Evolutionary conservation across 106 monocot genomes (phyloP), one percentile per base, ranked within the genome.

Genomic region (Dioscorea zingiberensis): DNA sequence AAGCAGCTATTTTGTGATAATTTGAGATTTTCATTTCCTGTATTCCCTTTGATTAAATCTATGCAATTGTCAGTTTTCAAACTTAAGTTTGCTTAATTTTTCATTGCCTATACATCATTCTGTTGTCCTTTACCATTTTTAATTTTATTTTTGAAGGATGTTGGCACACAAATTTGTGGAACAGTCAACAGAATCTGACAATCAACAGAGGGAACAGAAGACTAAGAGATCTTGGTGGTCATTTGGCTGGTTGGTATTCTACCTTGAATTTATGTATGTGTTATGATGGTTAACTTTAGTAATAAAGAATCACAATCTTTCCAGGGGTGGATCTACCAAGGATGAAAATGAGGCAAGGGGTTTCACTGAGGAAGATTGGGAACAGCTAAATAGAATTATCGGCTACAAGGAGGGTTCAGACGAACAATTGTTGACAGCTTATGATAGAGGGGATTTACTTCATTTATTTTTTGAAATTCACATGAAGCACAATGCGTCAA

Each of bases 401-500:
- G 98, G 98, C 27, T 98, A 93, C 32, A 93, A 98, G 77, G 98
- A 98, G 61, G 82, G 69, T 49, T 76, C 85, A 67, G 77, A 87
- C 30, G 74, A 83, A 54, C 60, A 84, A 44, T 27, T 80, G 4
- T 48, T 65, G 55, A 74, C 56, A 58, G 62, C 11, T 26, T 68
- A 84, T 60, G 89, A 84, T 26, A 77, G 66, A 48, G 70, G 44
- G 21, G 66, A 84, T 71, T 44, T 80, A 27, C 82, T 93, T 71
- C 89, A 84, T 24, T 77, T 87, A 54, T 73, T 74, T 67, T 74
- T 98, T 60, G 86, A 98, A 81, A 71, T 98, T 30, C 78, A 80
- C 75, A 93, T 98, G 98, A 86, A 84, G 57, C 92, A 93, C 70
- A 98, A 89, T 89, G 88, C 98, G 69, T 86, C 98, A 26, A 93